Evolutionary conservation across 495 filamentous ascomycete species (phyloP).

Genomic region (Xylaria intraflava): DNA sequence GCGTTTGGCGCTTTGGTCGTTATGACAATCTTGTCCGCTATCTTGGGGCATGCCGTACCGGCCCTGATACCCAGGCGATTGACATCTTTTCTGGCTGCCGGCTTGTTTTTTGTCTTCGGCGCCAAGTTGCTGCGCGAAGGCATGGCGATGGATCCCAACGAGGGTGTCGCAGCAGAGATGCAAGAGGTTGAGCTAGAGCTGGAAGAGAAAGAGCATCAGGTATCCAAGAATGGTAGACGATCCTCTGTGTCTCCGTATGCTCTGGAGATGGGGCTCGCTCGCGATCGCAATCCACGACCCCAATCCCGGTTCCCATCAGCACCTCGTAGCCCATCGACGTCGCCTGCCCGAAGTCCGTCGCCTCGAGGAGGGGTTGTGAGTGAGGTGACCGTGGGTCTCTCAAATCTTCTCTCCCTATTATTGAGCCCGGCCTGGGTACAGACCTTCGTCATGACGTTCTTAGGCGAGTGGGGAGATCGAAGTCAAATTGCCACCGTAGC

Average conservation of each 20-base stretch:
- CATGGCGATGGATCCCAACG: slow-evolving; percentile 75
- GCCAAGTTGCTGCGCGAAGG: slow-evolving; percentile 80
- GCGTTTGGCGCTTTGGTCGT: slow-evolving; percentile 84
- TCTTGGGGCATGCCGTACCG: slow-evolving; percentile 91
- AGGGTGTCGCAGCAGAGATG: slow-evolving; percentile 93
- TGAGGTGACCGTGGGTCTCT: slow-evolving; percentile 52
- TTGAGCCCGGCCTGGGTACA: slow-evolving; percentile 97
- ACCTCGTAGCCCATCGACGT: slow-evolving; percentile 53
- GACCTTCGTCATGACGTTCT: slow-evolving; percentile 97
- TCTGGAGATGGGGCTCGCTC: slow-evolving; percentile 56
- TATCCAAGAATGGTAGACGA: slow-evolving; percentile 48
- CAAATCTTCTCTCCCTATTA: slow-evolving; percentile 80
- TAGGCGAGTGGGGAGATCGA: slow-evolving; percentile 96
- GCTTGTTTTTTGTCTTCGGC: slow-evolving; percentile 84
- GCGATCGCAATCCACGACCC: slow-evolving; percentile 50
- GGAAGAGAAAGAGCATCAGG: slow-evolving; percentile 79
- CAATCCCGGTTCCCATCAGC: slow-evolving; percentile 55
- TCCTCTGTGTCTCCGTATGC: slow-evolving; percentile 57
- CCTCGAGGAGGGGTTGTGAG: slow-evolving; percentile 34
- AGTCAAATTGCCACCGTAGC: slow-evolving; percentile 98
- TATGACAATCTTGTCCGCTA: slow-evolving; percentile 95
- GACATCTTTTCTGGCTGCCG: slow-evolving; percentile 78
- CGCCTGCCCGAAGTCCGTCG: slow-evolving; percentile 45
- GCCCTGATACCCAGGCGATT: slow-evolving; percentile 81
- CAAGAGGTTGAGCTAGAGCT: slow-evolving; percentile 93